A percentile compares a stretch with the other conserved stretches of the same genome.
Evolutionary conservation across 768 basidiomycete genomes (phyloP).

Genomic region (Lyophyllum decastes): DNA sequence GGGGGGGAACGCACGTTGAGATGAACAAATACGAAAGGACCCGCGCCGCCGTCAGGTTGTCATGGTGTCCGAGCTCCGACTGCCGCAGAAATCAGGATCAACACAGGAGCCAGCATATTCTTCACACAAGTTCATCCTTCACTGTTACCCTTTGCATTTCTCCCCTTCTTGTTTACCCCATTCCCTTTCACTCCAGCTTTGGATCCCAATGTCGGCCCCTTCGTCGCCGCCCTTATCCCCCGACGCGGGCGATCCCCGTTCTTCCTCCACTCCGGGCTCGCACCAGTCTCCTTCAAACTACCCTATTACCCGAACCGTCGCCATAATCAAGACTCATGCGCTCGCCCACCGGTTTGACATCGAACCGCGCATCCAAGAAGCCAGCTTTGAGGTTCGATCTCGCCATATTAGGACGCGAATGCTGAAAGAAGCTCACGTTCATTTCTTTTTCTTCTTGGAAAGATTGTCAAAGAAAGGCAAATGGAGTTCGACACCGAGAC

Average conservation of each 20-base stretch:
- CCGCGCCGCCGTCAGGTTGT: slow-evolving; percentile 13
- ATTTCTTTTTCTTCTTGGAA: slow-evolving; percentile 12
- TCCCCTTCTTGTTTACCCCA: not conserved
- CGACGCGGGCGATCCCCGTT: slow-evolving; percentile 14
- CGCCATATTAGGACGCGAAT: slow-evolving; percentile 8
- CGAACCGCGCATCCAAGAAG: slow-evolving; percentile 75
- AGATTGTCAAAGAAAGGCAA: slow-evolving; percentile 87
- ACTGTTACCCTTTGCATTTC: not conserved
- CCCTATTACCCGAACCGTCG: slow-evolving; percentile 65
- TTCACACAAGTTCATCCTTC: not conserved
- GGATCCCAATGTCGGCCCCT: slow-evolving; percentile 13
- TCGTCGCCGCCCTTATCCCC: slow-evolving; percentile 23
- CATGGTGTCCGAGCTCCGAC: slow-evolving; percentile 22
- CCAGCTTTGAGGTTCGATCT: slow-evolving; percentile 74
- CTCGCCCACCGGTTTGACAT: slow-evolving; percentile 75
- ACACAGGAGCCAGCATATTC: slow-evolving; percentile 4
- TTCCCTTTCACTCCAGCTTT: not conserved
- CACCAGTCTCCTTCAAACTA: slow-evolving; percentile 17
- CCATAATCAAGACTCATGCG: slow-evolving; percentile 84
- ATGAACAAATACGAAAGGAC: not conserved
- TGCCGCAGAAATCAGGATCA: slow-evolving; percentile 4
- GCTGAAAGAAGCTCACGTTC: slow-evolving; percentile 14
- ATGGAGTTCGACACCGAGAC: slow-evolving; percentile 87
- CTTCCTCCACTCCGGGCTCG: not conserved
- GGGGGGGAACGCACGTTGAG: not conserved